Evolutionary conservation across 225 moss, liverwort and hornwort species (phyloP), one percentile per base, ranked within the genome.

Genomic region (Polytrichum formosum): DNA sequence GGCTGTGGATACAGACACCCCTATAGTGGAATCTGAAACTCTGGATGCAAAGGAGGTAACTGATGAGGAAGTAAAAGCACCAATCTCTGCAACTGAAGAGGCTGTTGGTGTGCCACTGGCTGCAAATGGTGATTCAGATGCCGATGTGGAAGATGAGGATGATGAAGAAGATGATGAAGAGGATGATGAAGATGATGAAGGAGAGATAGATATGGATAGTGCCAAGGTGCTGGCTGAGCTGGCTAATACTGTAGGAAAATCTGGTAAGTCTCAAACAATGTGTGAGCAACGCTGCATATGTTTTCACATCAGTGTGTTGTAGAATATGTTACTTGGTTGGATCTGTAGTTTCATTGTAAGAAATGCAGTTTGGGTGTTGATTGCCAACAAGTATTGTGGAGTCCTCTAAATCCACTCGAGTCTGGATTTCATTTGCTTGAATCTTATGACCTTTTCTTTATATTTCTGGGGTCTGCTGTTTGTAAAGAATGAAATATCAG

Each of bases 161-260:
- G 70, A 64, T 54, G 82, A 77, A 8, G 69, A 77, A 6, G 73
- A 76, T 56, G 83, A 79, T 53, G 81, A 76, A 17, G 90, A 90
- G 21, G 77, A 86, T 59, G 81, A 83, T 46, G 87, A 87, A 5
- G 90, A 85, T 56, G 78, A 72, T 28, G 89, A 69, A 61, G 81
- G 71, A 22, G 80, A 88, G 16, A 78, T 70, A 29, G 90, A 84
- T 70, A 73, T 72, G 28, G 83, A 76, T 63, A 76, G 76, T 65
- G 79, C 72, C 30, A 70, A 73, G 33, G 73, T 33, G 17, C 25
- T 73, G 22, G 73, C 73, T 3, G 70, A 70, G 65, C 65, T 87
- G 70, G 87, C 81, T 61, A 87, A 84, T 65, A 79, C 81, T 18
- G 84, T 84, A 72, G 78, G 67, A 69, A 64, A 73, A 76, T 69